Evolutionary conservation across 148 eudicot species (phyloP), one percentile per base, ranked within the genome.

Genomic region (Fallopia convolvulus): DNA sequence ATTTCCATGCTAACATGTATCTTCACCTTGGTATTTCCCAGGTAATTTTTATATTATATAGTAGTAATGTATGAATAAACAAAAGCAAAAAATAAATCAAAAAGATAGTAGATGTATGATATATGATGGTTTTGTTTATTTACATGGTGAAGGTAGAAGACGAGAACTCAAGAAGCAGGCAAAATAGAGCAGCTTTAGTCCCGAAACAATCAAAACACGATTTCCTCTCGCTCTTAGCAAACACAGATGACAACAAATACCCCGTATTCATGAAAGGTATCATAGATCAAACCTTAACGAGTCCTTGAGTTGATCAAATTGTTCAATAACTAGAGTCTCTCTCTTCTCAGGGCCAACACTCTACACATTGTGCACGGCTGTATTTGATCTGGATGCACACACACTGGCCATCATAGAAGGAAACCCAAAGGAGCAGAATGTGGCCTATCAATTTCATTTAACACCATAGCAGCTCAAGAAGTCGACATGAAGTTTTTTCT

Each of bases 1-100:
- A 88, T 81, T 92, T 92, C 78, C 99, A 92, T 89, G 96, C 97
- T 74, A 94, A 92, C 76, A 89, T 89, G 92, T 94, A 94, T 77
- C 93, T 90, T 77, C 96, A 92, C 83, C 97, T 94, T 85, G 80
- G 83, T 76, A 82, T 94, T 81, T 83, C 87, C 36, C 96, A 92
- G 92, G 96, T 84, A 85, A 70, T 1, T n/a, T n/a, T n/a, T n/a
- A n/a, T n/a, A n/a, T n/a, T n/a, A n/a, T n/a, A n/a, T n/a, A n/a
- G n/a, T n/a, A n/a, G 3, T 17, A 55, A 15, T 17, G 6, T 6
- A 36, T 8, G 13, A 39, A 2, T 36, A 2, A 2, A 36, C 39
- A 36, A 33, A 33, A 33, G 40, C 12, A 56, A 53, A 14, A 75
- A n/a, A 26, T 26, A 26, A 18, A 44, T 33, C 4, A 23, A 13